Evolutionary conservation across 345 rosid genomes (phyloP), one percentile per base, ranked within the genome.

Genomic region (Corchorus olitorius): DNA sequence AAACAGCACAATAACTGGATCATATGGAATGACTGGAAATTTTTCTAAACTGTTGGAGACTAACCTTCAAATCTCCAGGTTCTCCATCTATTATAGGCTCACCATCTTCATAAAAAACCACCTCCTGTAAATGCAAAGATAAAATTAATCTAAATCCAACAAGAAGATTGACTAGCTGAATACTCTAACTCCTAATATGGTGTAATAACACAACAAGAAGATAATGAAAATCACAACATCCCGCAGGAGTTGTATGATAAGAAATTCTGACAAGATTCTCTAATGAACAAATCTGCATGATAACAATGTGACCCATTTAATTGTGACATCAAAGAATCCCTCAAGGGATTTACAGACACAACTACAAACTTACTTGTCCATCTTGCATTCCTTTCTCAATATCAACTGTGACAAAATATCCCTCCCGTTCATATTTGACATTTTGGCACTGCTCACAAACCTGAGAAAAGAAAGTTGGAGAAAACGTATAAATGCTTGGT

Each of bases 361-460:
- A 77, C 19, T 46, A 16, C 27, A 72, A 69, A 52, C 94, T 86
- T 90, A 97, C 99, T 76, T 97, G 92, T 52, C 98, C 99, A 81
- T 97, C 97, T 84, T 91, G 88, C 99, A 97, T 97, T 75, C 99
- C 99, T 85, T 92, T 97, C 88, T 97, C 99, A 16, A 97, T 92
- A 87, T 97, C 99, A 79, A 97, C 97, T n/a, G 98, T 92, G 81
- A 97, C 75, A 64, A 86, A 86, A 78, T 92, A 90, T 70, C 99
- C 99, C 68, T 97, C 98, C 3, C 97, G 83, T 79, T 79, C 98
- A 80, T 75, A 90, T 80, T 94, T 97, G 66, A 97, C 86, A 87
- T 97, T 97, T 82, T 92, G 98, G 90, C 99, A 97, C 81, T 94
- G 85, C 76, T 97, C 99, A 35, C 99, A 97, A 75, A 97, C 97